Conservation (phyloP, 805 yeast species). For the Hemisphaericaspora nanyangensis region DNA sequence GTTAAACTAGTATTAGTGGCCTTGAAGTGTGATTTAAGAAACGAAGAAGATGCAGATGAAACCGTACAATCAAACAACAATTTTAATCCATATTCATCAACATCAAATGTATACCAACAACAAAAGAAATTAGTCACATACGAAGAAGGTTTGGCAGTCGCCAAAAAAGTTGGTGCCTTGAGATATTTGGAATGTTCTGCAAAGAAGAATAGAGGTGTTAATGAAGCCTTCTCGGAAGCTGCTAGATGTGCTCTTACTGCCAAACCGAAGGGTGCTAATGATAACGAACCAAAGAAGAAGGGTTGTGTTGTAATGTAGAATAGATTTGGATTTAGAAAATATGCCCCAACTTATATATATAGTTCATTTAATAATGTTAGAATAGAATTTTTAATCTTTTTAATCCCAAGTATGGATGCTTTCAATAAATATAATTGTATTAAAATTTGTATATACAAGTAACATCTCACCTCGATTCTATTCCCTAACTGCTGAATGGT, state of each 20-base stretch:
- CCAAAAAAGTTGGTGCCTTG: slow-evolving; percentile 89
- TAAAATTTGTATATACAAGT: too few species aligned
- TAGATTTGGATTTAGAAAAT: not conserved
- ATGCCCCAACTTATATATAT: not conserved
- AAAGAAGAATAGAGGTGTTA: slow-evolving; percentile 94
- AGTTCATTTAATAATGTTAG: not conserved
- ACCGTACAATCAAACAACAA: slow-evolving; percentile 18
- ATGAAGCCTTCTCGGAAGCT: slow-evolving; percentile 98
- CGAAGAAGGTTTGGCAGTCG: slow-evolving; percentile 91
- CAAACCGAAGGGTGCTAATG: slow-evolving; percentile 70
- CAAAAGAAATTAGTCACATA: slow-evolving; percentile 65
- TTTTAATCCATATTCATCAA: slow-evolving; percentile 28
- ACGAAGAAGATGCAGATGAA: slow-evolving; percentile 46
- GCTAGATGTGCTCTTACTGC: slow-evolving; percentile 95
- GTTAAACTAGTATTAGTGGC: slow-evolving; percentile 93
- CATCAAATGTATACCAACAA: slow-evolving; percentile 33
- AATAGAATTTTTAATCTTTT: too few species aligned
- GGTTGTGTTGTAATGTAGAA: slow-evolving; percentile 36
- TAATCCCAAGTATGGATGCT: too few species aligned
- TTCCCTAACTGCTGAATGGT: slow-evolving; percentile 32
- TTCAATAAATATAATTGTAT: too few species aligned
- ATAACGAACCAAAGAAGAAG: slow-evolving; percentile 41
- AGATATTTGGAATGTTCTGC: slow-evolving; percentile 97
- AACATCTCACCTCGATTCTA: too few species aligned
- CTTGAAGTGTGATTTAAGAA: slow-evolving; percentile 87